Base-by-base conservation (phyloP, 768 basidiomycete genomes). In the Cytidiella melzeri region DNA sequence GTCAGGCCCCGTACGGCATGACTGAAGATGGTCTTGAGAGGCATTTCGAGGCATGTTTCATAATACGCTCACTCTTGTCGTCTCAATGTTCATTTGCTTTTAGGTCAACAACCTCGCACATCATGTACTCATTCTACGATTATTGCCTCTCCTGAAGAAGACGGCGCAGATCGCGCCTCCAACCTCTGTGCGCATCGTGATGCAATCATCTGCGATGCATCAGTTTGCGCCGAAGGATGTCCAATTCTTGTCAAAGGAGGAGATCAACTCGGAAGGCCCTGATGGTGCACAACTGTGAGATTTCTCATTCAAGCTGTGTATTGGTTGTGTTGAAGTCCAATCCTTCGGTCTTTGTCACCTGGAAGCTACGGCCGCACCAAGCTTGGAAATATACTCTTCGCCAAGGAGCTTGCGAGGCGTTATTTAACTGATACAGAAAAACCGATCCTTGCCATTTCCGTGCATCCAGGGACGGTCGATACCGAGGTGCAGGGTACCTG, bases 151-250 rank as follows among this genome's bases (percentile, higher is more conserved):
- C 40, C 55, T 64, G 55, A 55, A 62, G 57, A 62, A 61, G 53
- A 64, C 61, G 2, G 57, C 58, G 1, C 34, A 52, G 25, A 41
- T 12, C 3, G 56, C 60, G 1, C 53, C 56, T 4, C 63, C 61
- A 4, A 43, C 57, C 10, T 52, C 57, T 5, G 60, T 62, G 5
- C 61, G 63, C 40, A 62, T 64, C 50, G 57, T 62, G 26, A 57
- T 60, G 59, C 63, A 64, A 45, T 60, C 56, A 19, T 62, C 61
- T 9, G 61, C 61, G 57, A 50, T 62, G 54, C 63, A 64, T 34
- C 53, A 56, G 13, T 20, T 57, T 23, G 51, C 63, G 0, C 60
- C 61, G 0, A 51, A 46, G 23, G 55, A 45, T 20, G 53, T 53
- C 5, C 50, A 41, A 25, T 64, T 64, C 46, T 15, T 41, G 1